Conservation (phyloP, 257 asterid genomes). For the Craterostigma plantagineum region DNA sequence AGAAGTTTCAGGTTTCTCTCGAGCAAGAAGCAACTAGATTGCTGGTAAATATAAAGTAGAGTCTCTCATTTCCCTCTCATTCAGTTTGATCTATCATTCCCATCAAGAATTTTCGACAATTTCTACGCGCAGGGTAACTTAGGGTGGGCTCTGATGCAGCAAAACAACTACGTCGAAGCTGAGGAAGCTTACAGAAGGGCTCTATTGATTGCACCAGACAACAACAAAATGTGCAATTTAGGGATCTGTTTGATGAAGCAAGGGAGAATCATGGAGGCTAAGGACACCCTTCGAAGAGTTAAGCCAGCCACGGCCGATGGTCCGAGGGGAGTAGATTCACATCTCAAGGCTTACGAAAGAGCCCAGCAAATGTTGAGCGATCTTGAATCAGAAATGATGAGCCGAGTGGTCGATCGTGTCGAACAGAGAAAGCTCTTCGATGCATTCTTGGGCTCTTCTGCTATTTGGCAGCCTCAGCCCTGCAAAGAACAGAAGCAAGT, state of each 20-base stretch:
- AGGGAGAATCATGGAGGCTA: slow-evolving; percentile 77
- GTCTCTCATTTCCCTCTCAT: not conserved
- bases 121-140: slow-evolving; percentile 53
- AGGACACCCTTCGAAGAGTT: slow-evolving; percentile 64
- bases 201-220: slow-evolving; percentile 65
- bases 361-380: slow-evolving; percentile 93
- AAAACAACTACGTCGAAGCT: slow-evolving; percentile 69
- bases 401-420: slow-evolving; percentile 33
- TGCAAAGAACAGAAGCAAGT: slow-evolving; percentile 39
- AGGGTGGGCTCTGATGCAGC: slow-evolving; percentile 99
- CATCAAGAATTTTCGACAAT: not conserved
- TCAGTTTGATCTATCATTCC: too few relatives aligned
- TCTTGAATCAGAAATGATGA: slow-evolving; percentile 73
- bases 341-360: slow-evolving; percentile 90
- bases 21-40: slow-evolving; percentile 92
- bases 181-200: slow-evolving; percentile 86
- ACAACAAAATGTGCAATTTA: slow-evolving; percentile 87
- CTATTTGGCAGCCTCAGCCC: slow-evolving; percentile 97
- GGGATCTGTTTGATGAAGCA: slow-evolving; percentile 94
- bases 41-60: slow-evolving; percentile 27
- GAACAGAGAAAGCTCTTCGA: slow-evolving; percentile 68
- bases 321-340: slow-evolving; percentile 87
- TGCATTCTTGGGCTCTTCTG: slow-evolving; percentile 71
- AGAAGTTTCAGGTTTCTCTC: slow-evolving; percentile 93
- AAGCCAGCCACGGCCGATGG: slow-evolving; percentile 84